Base-by-base conservation (phyloP, 2,329 filamentous ascomycete genomes). In the Microdochium paspali region DNA sequence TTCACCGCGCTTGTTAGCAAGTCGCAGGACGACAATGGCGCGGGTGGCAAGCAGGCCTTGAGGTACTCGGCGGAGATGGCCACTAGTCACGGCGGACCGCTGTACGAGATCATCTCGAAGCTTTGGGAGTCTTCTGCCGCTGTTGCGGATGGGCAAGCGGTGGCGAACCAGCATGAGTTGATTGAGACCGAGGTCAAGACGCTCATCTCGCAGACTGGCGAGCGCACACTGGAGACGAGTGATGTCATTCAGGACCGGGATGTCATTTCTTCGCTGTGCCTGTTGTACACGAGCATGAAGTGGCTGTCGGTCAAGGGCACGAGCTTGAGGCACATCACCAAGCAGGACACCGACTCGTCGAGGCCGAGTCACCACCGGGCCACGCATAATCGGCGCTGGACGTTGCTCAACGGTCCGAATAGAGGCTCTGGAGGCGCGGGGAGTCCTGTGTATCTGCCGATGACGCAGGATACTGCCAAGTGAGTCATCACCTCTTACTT, bases 251-350 rank as follows among this genome's bases (percentile, higher is more conserved):
- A 86, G 40, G 90, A 97, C 59, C 82, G 87, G 24, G 94, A 97
- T 62, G 86, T 84, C 3, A 84, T 97, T 24, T 81, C 85, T 40
- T 85, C 85, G 3, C 70, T 98, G 4, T 96, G 90, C 56, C 77
- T 96, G 32, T 72, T 98, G 30, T 94, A 95, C 65, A 96, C 90
- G 45, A 96, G 90, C 70, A 95, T 97, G 89, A 93, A 94, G 72
- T 98, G 93, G 93, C 79, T 98, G 30, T 83, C 87, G 20, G 84
- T 84, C 56, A 93, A 91, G 67, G 82, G 95, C 39, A 71, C 76
- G n/a, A 76, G 87, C 49, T 74, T 98, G 46, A 80, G 93, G 39
- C 84, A 91, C 59, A 89, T 96, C 58, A 91, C 87, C 20, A 74
- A 77, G 46, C 81, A 85, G 51, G 81, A 87, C 43, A 78, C 80